Evolutionary conservation across 306 rosid genomes (phyloP).

Genomic region (Pterocarpus macrocarpus): DNA sequence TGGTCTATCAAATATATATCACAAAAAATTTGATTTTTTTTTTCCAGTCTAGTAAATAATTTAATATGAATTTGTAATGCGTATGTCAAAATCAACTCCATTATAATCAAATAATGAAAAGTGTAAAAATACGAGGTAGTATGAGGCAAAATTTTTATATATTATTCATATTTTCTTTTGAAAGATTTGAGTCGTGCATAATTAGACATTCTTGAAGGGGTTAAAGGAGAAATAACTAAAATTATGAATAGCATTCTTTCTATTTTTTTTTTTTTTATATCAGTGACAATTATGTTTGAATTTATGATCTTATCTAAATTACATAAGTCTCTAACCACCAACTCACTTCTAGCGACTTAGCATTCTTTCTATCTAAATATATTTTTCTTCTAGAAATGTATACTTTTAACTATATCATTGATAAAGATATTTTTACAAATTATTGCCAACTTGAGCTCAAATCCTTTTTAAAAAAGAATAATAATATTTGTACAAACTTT

Average conservation of each 20-base stretch:
- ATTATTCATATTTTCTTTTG: neutral
- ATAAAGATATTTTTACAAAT: neutral
- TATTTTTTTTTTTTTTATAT: neutral
- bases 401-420: neutral
- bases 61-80: no score
- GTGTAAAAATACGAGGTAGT: no score
- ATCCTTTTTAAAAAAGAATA: neutral
- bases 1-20: no score
- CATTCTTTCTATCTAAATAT: neutral
- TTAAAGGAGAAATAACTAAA: neutral
- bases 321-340: no score
- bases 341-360: no score
- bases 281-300: no score
- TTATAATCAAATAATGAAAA: no score
- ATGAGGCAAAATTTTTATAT: neutral
- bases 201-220: neutral
- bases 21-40: no score
- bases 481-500: neutral
- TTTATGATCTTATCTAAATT: no score
- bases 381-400: neutral
- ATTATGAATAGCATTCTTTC: neutral
- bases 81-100: no score
- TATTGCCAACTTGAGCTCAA: neutral
- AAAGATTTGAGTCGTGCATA: neutral
- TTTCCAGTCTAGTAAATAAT: no score